These are phyloP conservation scores for Microcyclospora tardicrescens DNA, from an alignment of 2,329 filamentous ascomycete genomes.

Conservation along the genomic window DNA sequence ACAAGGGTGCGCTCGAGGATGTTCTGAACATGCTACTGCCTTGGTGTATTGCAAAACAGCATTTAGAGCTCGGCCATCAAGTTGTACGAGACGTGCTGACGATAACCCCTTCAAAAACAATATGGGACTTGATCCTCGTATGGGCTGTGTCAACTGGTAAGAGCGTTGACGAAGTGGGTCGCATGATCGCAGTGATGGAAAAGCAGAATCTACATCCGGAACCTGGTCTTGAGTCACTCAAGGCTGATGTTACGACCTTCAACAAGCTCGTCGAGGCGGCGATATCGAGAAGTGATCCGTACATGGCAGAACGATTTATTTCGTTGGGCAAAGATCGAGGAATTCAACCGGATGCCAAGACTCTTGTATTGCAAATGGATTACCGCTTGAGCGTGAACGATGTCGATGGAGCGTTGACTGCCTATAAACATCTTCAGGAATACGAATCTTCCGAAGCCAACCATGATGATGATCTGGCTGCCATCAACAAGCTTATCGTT, in stretches of 20 bases:
- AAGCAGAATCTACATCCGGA: slow-evolving; percentile 11
- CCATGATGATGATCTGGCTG: slow-evolving; percentile 40
- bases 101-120: slow-evolving; percentile 16
- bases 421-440: slow-evolving; percentile 50
- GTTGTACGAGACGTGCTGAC: slow-evolving; percentile 37
- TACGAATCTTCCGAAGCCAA: slow-evolving; percentile 40
- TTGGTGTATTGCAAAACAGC: slow-evolving; percentile 4
- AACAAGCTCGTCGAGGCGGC: slow-evolving; percentile 65
- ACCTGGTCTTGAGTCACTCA: slow-evolving; percentile 33
- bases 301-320: slow-evolving; percentile 62
- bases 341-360: slow-evolving; percentile 54
- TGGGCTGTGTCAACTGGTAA: slow-evolving; percentile 64
- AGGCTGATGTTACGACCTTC: slow-evolving; percentile 57
- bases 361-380: slow-evolving; percentile 61
- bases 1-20: not conserved
- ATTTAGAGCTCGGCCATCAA: slow-evolving; percentile 45
- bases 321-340: slow-evolving; percentile 51
- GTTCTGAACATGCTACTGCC: slow-evolving; percentile 1
- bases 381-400: slow-evolving; percentile 64
- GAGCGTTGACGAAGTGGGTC: slow-evolving; percentile 56
- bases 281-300: slow-evolving; percentile 54
- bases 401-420: slow-evolving; percentile 52
- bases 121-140: slow-evolving; percentile 61
- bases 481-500: slow-evolving; percentile 60
- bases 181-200: slow-evolving; percentile 57